Base-by-base conservation (phyloP, 2,329 filamentous ascomycete species). In the Lasiodiplodia theobromae region DNA sequence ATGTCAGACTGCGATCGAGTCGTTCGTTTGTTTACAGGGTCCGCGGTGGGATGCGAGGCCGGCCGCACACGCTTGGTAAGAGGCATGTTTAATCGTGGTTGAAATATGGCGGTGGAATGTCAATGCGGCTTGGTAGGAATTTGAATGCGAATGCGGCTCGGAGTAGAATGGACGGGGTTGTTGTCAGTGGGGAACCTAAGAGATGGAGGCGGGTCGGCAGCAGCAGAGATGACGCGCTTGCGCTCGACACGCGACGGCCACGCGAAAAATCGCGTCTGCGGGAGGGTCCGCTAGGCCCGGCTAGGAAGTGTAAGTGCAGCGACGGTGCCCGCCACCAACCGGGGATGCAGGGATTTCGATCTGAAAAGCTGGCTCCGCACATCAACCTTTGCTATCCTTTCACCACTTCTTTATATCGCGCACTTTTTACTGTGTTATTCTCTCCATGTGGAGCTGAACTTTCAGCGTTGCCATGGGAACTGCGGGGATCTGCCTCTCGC, bases 191-290 rank as follows among this genome's bases (percentile, higher is more conserved):
- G 14, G 25, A 47, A 34, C 7, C 31, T 34, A 34, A 18, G 18
- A 38, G 56, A n/a, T 34, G 47, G 16, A 47, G 52, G 28, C 12
- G 34, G 14, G 28, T 28, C 28, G 28, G 28, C 28, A 28, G 28
- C 5, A 44, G 31, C 31, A 21, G 47, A 49, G 10, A 53, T 58
- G 57, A 68, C 56, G 57, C 57, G 49, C 49, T 47, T 28, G 37
- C 23, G 18, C 12, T 52, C 5, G 11, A 4, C 28, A 14, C 62
- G 63, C 52, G 65, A 67, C 38, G 14, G 28, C 23, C 14, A 65
- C 67, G 60, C 67, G 67, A 64, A 68, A 68, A 68, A 44, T 64
- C 54, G 47, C 56, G 56, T 58, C 65, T 28, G 53, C 40, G n/a
- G 8, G 40, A 4, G 28, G 14, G 18, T 16, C 28, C 51, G 38